A percentile compares a stretch with the other conserved stretches of the same genome.
Evolutionary conservation across 225 moss, liverwort and hornwort genomes (phyloP).

Genomic region (Straminergon stramineum): DNA sequence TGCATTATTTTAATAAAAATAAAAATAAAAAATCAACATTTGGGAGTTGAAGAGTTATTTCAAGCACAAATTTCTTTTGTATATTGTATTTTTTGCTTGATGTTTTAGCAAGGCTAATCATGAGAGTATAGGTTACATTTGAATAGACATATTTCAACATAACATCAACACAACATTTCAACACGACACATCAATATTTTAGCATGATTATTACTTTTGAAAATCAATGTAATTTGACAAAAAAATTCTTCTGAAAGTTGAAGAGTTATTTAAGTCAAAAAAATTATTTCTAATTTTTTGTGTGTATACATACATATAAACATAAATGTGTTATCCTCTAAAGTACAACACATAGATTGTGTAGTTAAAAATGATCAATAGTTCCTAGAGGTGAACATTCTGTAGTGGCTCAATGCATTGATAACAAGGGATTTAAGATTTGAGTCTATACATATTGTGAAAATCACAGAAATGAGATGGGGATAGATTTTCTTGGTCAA

Average conservation of each 20-base stretch:
- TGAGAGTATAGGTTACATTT: neutral
- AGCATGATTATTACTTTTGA: neutral
- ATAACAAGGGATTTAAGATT: neutral
- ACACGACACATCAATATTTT: neutral
- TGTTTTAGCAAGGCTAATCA: too few species aligned
- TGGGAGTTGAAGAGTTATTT: too few species aligned
- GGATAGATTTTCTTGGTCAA: neutral
- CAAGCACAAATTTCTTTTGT: too few species aligned
- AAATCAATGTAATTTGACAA: neutral
- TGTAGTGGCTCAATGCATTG: neutral
- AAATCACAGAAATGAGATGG: neutral
- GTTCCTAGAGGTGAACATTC: neutral
- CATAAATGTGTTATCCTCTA: fast-evolving
- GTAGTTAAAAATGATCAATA: neutral
- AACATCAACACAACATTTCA: neutral
- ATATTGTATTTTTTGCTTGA: too few species aligned
- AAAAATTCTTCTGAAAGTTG: neutral
- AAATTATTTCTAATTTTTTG: neutral
- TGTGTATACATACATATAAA: too few species aligned
- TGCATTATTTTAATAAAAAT: too few species aligned
- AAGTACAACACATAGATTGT: neutral
- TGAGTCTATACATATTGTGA: neutral
- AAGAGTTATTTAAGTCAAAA: neutral
- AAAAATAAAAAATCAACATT: too few species aligned
- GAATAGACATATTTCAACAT: neutral